These are phyloP conservation scores for Lyophyllum atratum DNA, from an alignment of 768 basidiomycete species.

Conservation along the genomic window DNA sequence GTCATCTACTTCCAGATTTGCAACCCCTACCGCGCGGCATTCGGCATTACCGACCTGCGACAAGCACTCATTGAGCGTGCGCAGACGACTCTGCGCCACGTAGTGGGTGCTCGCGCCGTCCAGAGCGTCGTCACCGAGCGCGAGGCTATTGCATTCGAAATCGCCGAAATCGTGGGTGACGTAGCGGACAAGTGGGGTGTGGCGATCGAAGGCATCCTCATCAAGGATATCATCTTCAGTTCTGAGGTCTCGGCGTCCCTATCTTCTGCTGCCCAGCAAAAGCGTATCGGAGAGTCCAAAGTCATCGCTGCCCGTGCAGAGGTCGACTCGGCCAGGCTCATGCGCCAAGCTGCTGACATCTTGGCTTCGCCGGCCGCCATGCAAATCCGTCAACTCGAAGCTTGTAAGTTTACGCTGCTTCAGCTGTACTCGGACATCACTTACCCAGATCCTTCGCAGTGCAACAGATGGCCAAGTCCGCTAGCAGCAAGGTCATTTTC, in stretches of 20 bases:
- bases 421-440: neutral
- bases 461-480: constrained; percentile 91
- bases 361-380: constrained; percentile 93
- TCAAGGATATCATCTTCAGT: constrained; percentile 94
- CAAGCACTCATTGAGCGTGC: constrained; percentile 83
- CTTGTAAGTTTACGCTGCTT: constrained; percentile 40
- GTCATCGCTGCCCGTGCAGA: constrained; percentile 96
- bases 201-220: constrained; percentile 92
- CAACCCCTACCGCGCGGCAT: constrained; percentile 92
- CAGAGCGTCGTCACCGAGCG: constrained; percentile 96
- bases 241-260: constrained; percentile 87
- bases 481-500: constrained; percentile 90
- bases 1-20: constrained; percentile 92
- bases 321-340: constrained; percentile 91
- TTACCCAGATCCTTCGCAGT: constrained; percentile 36
- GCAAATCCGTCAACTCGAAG: constrained; percentile 97
- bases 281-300: constrained; percentile 95
- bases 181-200: constrained; percentile 97
- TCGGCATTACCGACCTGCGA: constrained; percentile 89
- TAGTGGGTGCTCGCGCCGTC: constrained; percentile 93
- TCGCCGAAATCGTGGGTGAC: constrained; percentile 93
- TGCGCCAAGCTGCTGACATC: constrained; percentile 97
- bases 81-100: constrained; percentile 95
- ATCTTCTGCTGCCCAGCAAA: constrained; percentile 95
- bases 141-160: constrained; percentile 94